Conservation (phyloP, 441 rosid genomes). For the Erodium texanum region DNA sequence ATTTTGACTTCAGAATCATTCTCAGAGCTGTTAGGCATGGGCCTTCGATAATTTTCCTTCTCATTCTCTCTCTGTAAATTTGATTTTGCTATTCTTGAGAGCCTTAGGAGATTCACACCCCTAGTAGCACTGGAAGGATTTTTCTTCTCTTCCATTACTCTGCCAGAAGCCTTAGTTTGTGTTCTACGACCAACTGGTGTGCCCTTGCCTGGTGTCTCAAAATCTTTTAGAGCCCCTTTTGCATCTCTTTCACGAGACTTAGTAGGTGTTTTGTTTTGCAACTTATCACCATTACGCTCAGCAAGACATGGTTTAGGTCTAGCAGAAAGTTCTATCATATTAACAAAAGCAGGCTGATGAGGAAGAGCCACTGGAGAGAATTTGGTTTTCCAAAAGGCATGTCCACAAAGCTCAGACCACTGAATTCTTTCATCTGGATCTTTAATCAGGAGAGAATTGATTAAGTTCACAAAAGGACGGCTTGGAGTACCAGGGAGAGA, state of each 20-base stretch:
- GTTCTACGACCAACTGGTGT: conserved; percentile 45
- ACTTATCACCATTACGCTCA: conserved; percentile 61
- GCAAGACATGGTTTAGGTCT: conserved; percentile 58
- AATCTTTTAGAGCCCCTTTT: conserved; percentile 49
- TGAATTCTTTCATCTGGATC: conserved; percentile 91
- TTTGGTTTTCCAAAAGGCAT: conserved; percentile 81
- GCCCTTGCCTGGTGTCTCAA: conserved; percentile 57
- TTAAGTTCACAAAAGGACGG: conserved; percentile 63
- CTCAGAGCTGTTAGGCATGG: conserved; percentile 59
- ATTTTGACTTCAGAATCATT: conserved; percentile 82
- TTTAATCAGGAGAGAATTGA: conserved; percentile 80
- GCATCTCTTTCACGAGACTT: conserved; percentile 59
- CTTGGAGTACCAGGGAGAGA: conserved; percentile 86
- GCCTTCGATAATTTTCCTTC: conserved; percentile 90
- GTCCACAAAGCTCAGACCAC: conserved; percentile 77
- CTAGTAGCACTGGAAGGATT: conserved; percentile 48
- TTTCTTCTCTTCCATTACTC: conserved; percentile 56
- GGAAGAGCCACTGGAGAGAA: conserved; percentile 51
- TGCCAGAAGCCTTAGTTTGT: conserved; percentile 46
- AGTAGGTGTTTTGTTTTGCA: conserved; percentile 63
- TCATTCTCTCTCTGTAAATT: conserved; percentile 90
- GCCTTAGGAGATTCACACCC: conserved; percentile 73
- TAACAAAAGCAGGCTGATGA: conserved; percentile 79
- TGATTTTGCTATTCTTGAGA: conserved; percentile 85
- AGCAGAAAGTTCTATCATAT: conserved; percentile 51